Conservation (phyloP, 768 basidiomycete species). For the Macrolepiota fuliginosa region DNA sequence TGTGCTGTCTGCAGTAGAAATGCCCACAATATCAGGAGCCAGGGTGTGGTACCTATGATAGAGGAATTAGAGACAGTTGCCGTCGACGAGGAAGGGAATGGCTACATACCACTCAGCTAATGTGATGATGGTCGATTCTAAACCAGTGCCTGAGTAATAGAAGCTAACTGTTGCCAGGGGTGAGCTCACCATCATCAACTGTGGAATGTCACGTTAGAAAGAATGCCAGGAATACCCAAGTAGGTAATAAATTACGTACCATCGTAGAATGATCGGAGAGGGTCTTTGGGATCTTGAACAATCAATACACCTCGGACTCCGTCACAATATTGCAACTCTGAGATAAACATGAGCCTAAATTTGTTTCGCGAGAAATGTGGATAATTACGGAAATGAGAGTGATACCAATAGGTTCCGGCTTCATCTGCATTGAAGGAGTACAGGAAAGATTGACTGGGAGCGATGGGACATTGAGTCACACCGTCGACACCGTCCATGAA, state of each 20-base stretch:
- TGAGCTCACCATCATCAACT: conserved; percentile 32
- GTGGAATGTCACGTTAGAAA: conserved; percentile 9
- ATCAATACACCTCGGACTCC: conserved; percentile 41
- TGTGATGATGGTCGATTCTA: conserved; percentile 37
- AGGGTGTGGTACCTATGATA: conserved; percentile 21
- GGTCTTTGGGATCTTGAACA: conserved; percentile 26
- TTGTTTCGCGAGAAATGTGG: too few species aligned
- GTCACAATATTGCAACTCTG: conserved; percentile 41
- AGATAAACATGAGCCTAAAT: too few species aligned
- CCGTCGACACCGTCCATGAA: conserved; percentile 39
- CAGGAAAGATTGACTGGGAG: conserved; percentile 33
- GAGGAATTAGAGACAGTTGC: neutral
- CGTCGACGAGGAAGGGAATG: neutral
- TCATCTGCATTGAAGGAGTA: conserved; percentile 35
- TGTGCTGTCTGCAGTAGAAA: neutral
- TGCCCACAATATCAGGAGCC: conserved; percentile 16
- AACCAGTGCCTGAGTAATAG: conserved; percentile 24
- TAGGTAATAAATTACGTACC: neutral
- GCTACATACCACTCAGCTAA: conserved; percentile 33
- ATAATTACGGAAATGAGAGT: conserved; percentile 18
- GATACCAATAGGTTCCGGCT: conserved; percentile 44
- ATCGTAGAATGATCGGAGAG: conserved; percentile 18
- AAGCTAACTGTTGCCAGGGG: conserved; percentile 14
- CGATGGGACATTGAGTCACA: conserved; percentile 41
- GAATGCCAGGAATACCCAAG: too few species aligned